phyloP scores from a whole-genome alignment of 1,284 basidiomycete genomes.

The Heliocybe sulcata region DNA sequence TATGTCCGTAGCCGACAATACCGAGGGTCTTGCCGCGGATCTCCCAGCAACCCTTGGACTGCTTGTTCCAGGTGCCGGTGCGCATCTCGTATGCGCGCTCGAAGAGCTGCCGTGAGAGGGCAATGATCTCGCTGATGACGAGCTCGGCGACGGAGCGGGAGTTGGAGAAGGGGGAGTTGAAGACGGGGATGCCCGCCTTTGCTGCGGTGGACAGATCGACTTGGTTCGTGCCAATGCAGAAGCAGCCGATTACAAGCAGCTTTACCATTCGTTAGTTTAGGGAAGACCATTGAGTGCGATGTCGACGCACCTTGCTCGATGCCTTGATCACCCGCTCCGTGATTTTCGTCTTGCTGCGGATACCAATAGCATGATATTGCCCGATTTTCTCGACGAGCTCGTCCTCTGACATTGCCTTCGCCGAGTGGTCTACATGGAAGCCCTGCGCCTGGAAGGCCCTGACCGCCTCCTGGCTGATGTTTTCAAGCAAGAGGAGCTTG shows the following conservation, averaged over 20 bases:
- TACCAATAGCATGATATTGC: constrained; percentile 91
- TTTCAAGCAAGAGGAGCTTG: constrained; percentile 84
- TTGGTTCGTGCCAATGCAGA: constrained; percentile 99
- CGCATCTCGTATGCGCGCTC: constrained; percentile 89
- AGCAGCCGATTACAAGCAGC: constrained; percentile 97
- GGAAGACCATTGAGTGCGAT: constrained; percentile 4
- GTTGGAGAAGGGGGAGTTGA: constrained; percentile 99
- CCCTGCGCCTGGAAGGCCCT: constrained; percentile 77
- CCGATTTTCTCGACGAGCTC: constrained; percentile 88
- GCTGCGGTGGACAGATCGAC: constrained; percentile 87
- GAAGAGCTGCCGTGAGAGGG: constrained; percentile 90
- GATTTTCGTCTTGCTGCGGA: constrained; percentile 96
- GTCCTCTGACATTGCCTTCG: constrained; percentile 85
- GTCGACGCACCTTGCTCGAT: constrained; percentile 59
- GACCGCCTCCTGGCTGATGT: constrained; percentile 92
- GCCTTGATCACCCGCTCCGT: constrained; percentile 86
- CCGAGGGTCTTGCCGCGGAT: constrained; percentile 96
- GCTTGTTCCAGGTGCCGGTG: constrained; percentile 96
- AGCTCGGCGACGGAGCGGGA: constrained; percentile 99
- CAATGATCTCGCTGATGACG: constrained; percentile 92
- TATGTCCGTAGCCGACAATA: constrained; percentile 98
- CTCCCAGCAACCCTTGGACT: constrained; percentile 98
- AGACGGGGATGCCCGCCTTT: constrained; percentile 91
- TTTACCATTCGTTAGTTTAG: constrained; percentile 24
- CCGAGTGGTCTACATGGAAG: constrained; percentile 89